A percentile compares a stretch with the other conserved stretches of the same genome.
Evolutionary conservation across 352 stramenopile genomes (phyloP).

Genomic region (Pythium dissotocum): DNA sequence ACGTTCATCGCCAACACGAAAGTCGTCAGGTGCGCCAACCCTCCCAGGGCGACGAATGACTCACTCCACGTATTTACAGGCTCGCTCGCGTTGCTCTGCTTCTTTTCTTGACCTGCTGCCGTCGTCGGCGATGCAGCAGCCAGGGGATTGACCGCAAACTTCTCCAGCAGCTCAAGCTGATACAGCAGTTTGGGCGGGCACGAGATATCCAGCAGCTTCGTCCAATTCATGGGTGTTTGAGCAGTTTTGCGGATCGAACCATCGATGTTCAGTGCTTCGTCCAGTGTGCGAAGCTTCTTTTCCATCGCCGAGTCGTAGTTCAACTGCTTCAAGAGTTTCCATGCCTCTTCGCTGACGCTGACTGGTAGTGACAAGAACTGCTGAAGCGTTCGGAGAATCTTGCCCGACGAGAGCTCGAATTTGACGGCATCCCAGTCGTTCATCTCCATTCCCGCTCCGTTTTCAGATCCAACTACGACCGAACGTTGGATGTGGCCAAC

Average conservation of each 20-base stretch:
- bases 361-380: conserved; percentile 45
- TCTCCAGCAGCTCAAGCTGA: conserved; percentile 28
- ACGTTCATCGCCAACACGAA: conserved; percentile 51
- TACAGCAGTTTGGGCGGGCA: conserved; percentile 52
- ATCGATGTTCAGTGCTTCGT: conserved; percentile 65
- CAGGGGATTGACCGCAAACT: conserved; percentile 15
- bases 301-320: conserved; percentile 64
- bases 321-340: conserved; percentile 66
- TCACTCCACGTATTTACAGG: conserved; percentile 30
- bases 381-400: conserved; percentile 42
- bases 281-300: conserved; percentile 69
- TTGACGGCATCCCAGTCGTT: conserved; percentile 77
- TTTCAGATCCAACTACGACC: conserved; percentile 20
- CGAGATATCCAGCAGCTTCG: conserved; percentile 51
- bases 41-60: conserved; percentile 71
- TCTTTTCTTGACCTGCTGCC: not conserved
- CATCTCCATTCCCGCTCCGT: conserved; percentile 34
- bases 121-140: not conserved
- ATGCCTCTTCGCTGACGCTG: conserved; percentile 64
- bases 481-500: conserved; percentile 30
- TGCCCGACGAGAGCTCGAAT: conserved; percentile 47
- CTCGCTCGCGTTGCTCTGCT: conserved; percentile 31
- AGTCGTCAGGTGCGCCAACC: conserved; percentile 47
- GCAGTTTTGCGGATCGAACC: conserved; percentile 52
- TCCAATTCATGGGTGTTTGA: conserved; percentile 52